Percentiles rank a stretch among this genome's conserved stretches.
These are phyloP conservation scores for Neonectria ditissima DNA, from an alignment of 2,329 filamentous ascomycete genomes.

Conservation along the genomic window DNA sequence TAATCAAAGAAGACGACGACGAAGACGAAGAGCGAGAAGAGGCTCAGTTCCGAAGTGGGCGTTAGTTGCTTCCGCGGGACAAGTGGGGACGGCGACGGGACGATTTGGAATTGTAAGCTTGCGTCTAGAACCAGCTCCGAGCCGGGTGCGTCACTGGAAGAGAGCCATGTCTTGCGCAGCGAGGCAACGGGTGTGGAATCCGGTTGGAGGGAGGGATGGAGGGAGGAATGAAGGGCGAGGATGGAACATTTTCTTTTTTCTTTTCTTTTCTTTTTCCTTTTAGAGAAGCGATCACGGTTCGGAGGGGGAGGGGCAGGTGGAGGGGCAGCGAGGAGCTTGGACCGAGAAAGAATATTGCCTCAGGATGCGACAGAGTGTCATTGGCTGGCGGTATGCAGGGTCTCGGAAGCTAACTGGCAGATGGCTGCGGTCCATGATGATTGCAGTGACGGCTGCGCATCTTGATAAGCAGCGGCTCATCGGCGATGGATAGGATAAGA, in stretches of 20 bases:
- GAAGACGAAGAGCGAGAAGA: background rate
- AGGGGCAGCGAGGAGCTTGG: background rate
- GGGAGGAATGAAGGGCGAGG: background rate
- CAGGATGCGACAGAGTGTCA: slow-evolving; percentile 4
- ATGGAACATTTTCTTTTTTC: background rate
- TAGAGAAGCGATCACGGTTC: slow-evolving; percentile 6
- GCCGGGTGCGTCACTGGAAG: slow-evolving; percentile 5
- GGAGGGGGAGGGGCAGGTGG: slow-evolving; percentile 4
- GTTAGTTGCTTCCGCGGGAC: slow-evolving; percentile 16
- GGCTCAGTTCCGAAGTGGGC: slow-evolving; percentile 23
- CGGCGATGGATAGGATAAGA: background rate
- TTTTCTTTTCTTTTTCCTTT: background rate
- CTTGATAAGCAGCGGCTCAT: slow-evolving; percentile 25
- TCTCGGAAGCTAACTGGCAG: background rate
- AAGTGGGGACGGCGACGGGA: slow-evolving; percentile 16
- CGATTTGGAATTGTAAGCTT: slow-evolving; percentile 21
- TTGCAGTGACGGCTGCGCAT: slow-evolving; percentile 6
- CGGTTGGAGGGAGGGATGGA: background rate
- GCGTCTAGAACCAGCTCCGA: slow-evolving; percentile 4
- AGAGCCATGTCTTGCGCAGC: slow-evolving; percentile 5
- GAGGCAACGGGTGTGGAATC: slow-evolving; percentile 4
- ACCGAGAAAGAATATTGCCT: background rate
- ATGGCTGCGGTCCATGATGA: slow-evolving; percentile 1
- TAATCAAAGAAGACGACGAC: background rate
- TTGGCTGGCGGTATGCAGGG: background rate